A percentile compares a stretch with the other conserved stretches of the same genome.
Evolutionary conservation across 306 rosid species (phyloP).

Genomic region (Corylus americana): DNA sequence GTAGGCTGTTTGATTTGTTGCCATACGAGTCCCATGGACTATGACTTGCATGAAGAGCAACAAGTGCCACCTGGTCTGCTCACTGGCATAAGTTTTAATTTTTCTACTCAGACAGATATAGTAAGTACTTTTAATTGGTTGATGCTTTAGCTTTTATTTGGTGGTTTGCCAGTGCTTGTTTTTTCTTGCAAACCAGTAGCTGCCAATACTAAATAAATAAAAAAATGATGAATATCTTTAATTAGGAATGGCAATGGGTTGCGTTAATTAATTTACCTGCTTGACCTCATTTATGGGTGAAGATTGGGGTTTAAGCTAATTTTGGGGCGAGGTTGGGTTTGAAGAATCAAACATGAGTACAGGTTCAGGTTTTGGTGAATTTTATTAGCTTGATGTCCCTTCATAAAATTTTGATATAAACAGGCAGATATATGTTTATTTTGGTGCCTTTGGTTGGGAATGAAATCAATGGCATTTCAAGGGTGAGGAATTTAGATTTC

Average conservation of each 20-base stretch:
- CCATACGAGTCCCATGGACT: conserved; percentile 55
- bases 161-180: neutral
- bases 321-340: neutral
- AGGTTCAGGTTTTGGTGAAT: conserved; percentile 2
- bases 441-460: neutral
- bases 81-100: conserved; percentile 44
- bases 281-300: neutral
- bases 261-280: neutral
- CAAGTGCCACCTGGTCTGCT: conserved; percentile 42
- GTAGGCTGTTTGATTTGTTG: conserved; percentile 41
- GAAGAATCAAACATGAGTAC: neutral
- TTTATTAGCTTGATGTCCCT: neutral
- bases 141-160: conserved; percentile 12
- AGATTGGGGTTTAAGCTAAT: neutral
- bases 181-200: neutral
- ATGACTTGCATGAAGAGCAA: conserved; percentile 39
- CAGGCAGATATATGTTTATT: neutral
- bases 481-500: neutral
- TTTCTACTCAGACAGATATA: conserved; percentile 47
- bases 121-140: conserved; percentile 51
- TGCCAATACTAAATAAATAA: neutral
- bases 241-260: neutral
- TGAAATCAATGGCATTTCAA: neutral
- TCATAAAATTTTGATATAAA: neutral
- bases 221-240: neutral